phyloP scores from a whole-genome alignment of 1,284 basidiomycete species.

The Microbotryum silenes-acaulis region DNA sequence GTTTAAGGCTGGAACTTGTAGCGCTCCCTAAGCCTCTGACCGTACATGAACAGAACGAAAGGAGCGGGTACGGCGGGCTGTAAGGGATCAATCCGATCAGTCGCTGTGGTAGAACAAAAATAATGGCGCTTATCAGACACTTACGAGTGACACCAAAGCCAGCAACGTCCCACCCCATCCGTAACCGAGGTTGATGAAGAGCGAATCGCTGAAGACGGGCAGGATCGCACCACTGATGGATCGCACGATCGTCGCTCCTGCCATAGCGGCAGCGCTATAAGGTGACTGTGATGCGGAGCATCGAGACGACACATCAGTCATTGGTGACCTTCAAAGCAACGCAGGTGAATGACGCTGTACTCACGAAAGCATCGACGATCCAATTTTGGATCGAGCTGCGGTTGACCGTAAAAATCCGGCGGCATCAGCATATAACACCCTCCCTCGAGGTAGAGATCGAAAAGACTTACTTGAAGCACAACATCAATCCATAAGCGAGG shows the following conservation, averaged over 20 bases:
- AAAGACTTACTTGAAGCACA: neutral
- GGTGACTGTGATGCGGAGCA: slow-evolving; percentile 32
- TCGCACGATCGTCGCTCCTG: slow-evolving; percentile 39
- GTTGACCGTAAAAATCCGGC: slow-evolving; percentile 9
- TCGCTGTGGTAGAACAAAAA: neutral
- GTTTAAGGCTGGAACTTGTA: slow-evolving; percentile 38
- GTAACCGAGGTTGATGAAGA: slow-evolving; percentile 45
- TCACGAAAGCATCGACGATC: slow-evolving; percentile 12
- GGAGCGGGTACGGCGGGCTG: slow-evolving; percentile 43
- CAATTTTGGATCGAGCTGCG: slow-evolving; percentile 40
- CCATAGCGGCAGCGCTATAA: slow-evolving; percentile 45
- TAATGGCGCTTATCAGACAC: neutral
- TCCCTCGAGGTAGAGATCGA: neutral
- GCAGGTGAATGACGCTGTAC: too few relatives aligned
- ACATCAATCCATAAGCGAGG: slow-evolving; percentile 27
- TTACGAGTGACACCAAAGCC: slow-evolving; percentile 38
- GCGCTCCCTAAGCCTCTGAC: slow-evolving; percentile 40
- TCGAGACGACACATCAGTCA: too few relatives aligned
- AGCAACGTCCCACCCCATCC: slow-evolving; percentile 44
- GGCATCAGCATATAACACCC: too few relatives aligned
- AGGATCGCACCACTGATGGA: slow-evolving; percentile 43
- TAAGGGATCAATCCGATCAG: neutral
- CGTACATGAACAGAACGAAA: slow-evolving; percentile 42
- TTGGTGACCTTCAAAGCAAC: too few relatives aligned
- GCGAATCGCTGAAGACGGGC: slow-evolving; percentile 42